Evolutionary conservation across 371 early-diverging fungal genomes (phyloP).

Genomic region (Apophysomyces sp.): DNA sequence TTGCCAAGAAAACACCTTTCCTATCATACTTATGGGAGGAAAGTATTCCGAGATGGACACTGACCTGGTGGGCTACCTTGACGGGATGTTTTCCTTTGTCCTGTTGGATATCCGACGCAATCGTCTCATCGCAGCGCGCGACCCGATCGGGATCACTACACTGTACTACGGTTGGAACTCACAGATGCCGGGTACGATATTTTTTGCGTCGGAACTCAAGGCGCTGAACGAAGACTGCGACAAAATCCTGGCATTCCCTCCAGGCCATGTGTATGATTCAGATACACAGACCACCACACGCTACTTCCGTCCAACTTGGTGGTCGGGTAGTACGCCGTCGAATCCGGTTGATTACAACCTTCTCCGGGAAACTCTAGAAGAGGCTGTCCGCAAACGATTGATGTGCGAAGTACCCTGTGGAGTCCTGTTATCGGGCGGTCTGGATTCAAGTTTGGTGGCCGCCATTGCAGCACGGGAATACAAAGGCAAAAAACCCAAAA

Average conservation of each 20-base stretch:
- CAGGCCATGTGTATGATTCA: constrained; percentile 89
- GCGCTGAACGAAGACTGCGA: constrained; percentile 93
- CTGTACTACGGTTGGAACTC: constrained; percentile 91
- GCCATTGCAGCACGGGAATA: constrained; percentile 84
- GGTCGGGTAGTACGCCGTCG: constrained; percentile 61
- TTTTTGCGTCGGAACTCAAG: constrained; percentile 94
- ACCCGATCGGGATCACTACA: constrained; percentile 97
- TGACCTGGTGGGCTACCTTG: constrained; percentile 78
- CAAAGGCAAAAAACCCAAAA: neutral
- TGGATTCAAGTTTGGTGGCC: constrained; percentile 94
- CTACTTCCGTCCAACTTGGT: constrained; percentile 93
- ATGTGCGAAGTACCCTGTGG: constrained; percentile 98
- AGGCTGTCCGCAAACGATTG: constrained; percentile 89
- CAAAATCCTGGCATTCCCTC: constrained; percentile 93
- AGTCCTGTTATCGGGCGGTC: constrained; percentile 91
- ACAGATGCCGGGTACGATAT: constrained; percentile 82
- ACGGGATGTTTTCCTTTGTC: constrained; percentile 96
- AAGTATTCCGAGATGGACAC: constrained; percentile 88
- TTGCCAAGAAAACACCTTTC: no score
- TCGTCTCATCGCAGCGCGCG: constrained; percentile 88
- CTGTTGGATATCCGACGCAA: constrained; percentile 84
- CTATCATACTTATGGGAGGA: no score
- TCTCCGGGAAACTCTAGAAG: constrained; percentile 79
- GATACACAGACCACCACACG: constrained; percentile 72
- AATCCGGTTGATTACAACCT: constrained; percentile 61